These are phyloP conservation scores for Epichloe amarillans DNA, from an alignment of 2,329 filamentous ascomycete species.

Conservation along the genomic window DNA sequence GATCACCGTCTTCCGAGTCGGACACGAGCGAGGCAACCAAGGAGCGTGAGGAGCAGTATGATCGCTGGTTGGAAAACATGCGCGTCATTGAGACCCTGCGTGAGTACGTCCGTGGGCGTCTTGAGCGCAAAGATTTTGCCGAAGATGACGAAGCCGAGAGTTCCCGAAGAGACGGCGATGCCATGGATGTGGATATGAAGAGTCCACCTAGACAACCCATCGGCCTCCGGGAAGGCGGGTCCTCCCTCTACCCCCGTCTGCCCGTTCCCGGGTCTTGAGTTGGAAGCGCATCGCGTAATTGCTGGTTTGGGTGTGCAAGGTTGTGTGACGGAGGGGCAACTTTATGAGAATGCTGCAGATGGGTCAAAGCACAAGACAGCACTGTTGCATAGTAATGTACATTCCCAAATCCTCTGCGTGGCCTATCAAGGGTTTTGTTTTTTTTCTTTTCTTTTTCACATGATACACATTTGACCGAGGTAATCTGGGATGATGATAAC, in stretches of 20 bases:
- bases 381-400: background rate
- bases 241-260: slow-evolving; percentile 28
- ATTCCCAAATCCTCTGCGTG: background rate
- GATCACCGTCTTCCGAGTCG: slow-evolving; percentile 42
- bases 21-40: slow-evolving; percentile 37
- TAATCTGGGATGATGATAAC: background rate
- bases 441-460: background rate
- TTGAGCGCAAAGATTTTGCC: slow-evolving; percentile 43
- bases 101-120: slow-evolving; percentile 41
- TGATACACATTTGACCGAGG: background rate
- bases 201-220: slow-evolving; percentile 15
- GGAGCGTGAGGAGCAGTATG: slow-evolving; percentile 49
- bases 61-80: slow-evolving; percentile 53
- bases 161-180: slow-evolving; percentile 14
- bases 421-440: background rate
- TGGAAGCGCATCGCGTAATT: background rate
- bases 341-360: background rate
- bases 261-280: slow-evolving; percentile 17
- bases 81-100: slow-evolving; percentile 50
- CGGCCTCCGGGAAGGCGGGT: slow-evolving; percentile 17
- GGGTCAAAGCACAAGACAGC: background rate
- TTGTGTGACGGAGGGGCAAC: background rate
- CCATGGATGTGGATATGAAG: slow-evolving; percentile 25
- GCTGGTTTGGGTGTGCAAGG: background rate
- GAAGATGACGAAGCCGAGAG: slow-evolving; percentile 14